Base-by-base conservation (phyloP, 2,329 filamentous ascomycete genomes). In the Botrytis hyacinthi region DNA sequence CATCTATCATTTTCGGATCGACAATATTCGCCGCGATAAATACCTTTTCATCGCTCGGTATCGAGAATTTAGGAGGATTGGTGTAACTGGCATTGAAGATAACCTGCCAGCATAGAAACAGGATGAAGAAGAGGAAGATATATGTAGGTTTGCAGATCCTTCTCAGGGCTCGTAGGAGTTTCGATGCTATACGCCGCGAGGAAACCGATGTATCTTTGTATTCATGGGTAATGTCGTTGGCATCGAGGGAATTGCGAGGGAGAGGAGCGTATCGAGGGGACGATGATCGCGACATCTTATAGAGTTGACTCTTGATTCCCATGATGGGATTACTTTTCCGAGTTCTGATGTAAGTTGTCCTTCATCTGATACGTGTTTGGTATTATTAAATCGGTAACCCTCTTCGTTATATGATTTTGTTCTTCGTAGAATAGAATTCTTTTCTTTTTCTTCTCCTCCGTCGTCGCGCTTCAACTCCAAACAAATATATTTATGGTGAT, bases 1-100 rank as follows among this genome's bases (percentile, higher is more conserved):
- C 91, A 10, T 84, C 82, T 0, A 90, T 87, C 32, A 94, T 82
- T 4, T 86, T 83, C 1, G 90, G 91, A 78, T 94, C 91, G 77
- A 92, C 91, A 71, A 94, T 85, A 78, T 90, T 92, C 26, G 91
- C 88, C 1, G 90, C 90, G 70, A 94, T 92, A 79, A 92, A 94
- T n/a, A 94, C 84, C 78, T 89, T 91, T 80, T 93, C 90, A 68
- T 88, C 84, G 62, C 76, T 74, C 0, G 80, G 77, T 74, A 84
- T 85, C 74, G 84, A 84, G 74, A 85, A 85, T 2, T 78, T 74
- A 12, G 83, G 83, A 3, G 82, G 82, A 44, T 79, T 79, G 12
- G 78, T 81, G 75, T 87, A 87, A 1, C 84, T 86, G 0, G 84
- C 83, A 14, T 83, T 83, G 48, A 86, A 80, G 9, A 75, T 48